These are phyloP conservation scores for Elongisporangium anandrum DNA, from an alignment of 352 stramenopile species.

Conservation along the genomic window DNA sequence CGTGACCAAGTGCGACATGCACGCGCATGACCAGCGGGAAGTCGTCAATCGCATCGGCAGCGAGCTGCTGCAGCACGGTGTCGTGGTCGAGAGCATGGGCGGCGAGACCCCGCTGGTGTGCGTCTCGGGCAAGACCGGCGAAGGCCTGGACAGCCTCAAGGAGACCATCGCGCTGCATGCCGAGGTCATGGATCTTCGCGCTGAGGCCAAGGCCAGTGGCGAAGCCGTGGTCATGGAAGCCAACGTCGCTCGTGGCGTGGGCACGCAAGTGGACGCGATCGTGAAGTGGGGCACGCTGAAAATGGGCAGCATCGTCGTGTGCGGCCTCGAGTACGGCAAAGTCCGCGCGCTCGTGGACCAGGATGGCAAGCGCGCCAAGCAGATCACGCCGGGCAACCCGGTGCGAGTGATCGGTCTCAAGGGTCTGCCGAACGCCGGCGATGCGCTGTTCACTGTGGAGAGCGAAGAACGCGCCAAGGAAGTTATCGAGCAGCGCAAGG, in stretches of 20 bases:
- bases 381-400: slow-evolving; percentile 87
- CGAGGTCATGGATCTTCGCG: slow-evolving; percentile 95
- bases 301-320: slow-evolving; percentile 94
- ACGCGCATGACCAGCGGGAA: slow-evolving; percentile 63
- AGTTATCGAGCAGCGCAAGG: slow-evolving; percentile 61
- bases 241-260: slow-evolving; percentile 91
- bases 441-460: slow-evolving; percentile 67
- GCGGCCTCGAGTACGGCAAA: slow-evolving; percentile 93
- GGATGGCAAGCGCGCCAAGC: slow-evolving; percentile 82
- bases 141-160: slow-evolving; percentile 94
- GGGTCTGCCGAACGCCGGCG: slow-evolving; percentile 72
- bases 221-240: slow-evolving; percentile 97
- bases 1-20: slow-evolving; percentile 97
- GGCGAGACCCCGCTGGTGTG: slow-evolving; percentile 92
- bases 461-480: slow-evolving; percentile 79
- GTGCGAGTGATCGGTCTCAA: slow-evolving; percentile 88
- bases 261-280: slow-evolving; percentile 93
- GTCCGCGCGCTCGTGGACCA: slow-evolving; percentile 77
- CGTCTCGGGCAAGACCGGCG: slow-evolving; percentile 95
- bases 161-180: slow-evolving; percentile 96
- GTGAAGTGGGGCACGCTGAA: slow-evolving; percentile 97
- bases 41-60: slow-evolving; percentile 62
- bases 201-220: slow-evolving; percentile 82
- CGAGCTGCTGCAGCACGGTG: slow-evolving; percentile 91
- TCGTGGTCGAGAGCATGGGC: slow-evolving; percentile 93